phyloP scores from a whole-genome alignment of 169 alveolate genomes.

The Eimeria maxima region DNA sequence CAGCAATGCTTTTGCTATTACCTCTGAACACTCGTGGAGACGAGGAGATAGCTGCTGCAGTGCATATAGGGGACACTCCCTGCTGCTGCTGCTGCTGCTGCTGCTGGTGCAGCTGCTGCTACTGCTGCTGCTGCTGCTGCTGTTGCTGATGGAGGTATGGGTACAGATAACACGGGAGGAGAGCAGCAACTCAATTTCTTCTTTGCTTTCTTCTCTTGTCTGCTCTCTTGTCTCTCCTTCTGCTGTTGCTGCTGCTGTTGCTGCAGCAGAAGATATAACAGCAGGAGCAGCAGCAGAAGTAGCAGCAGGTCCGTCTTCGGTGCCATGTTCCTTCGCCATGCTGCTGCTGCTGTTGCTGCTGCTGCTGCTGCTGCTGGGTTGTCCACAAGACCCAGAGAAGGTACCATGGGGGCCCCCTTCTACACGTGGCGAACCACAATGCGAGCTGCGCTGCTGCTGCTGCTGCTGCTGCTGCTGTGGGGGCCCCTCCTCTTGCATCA shows the following conservation, averaged over 20 bases:
- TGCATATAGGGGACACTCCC: not conserved
- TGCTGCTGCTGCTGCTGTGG: not conserved
- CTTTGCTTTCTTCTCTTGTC: conserved; percentile 17
- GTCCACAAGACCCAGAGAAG: not conserved
- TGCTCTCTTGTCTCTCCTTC: not conserved
- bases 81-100: conserved; percentile 44
- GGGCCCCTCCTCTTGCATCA: conserved; percentile 13
- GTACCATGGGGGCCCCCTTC: no score
- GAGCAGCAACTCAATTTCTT: not conserved
- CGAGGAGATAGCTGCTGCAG: conserved; percentile 51
- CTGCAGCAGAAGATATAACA: conserved; percentile 34
- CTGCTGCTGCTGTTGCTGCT: conserved; percentile 50
- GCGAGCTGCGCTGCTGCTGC: conserved; percentile 45
- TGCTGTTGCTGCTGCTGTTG: conserved; percentile 2
- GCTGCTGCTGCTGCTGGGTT: conserved; percentile 11
- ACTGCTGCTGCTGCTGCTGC: conserved; percentile 21
- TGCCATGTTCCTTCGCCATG: not conserved
- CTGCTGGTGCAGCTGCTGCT: conserved; percentile 42
- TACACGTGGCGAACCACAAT: no score
- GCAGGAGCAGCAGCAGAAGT: not conserved
- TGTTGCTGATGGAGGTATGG: not conserved
- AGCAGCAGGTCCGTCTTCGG: not conserved
- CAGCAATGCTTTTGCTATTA: conserved; percentile 12
- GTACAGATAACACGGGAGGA: not conserved
- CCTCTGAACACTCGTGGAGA: conserved; percentile 47